Percentiles rank a stretch among this genome's conserved stretches.
phyloP scores from a whole-genome alignment of 352 stramenopile genomes.

The Plasmopara viticola region DNA sequence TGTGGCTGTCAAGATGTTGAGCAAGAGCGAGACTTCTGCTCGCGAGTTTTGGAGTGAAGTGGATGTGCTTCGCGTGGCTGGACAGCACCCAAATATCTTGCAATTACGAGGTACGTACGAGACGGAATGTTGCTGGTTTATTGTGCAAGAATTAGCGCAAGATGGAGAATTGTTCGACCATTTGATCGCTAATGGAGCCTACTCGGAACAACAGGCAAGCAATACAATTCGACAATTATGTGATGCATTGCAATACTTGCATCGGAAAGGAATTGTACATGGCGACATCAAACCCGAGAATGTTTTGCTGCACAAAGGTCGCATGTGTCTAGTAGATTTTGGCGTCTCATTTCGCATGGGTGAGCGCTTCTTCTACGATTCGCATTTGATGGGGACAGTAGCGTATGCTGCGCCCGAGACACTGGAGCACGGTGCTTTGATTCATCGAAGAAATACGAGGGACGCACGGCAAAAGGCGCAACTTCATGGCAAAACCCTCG shows the following conservation, averaged over 20 bases:
- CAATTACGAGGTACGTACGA: constrained; percentile 68
- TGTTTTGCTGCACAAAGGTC: constrained; percentile 61
- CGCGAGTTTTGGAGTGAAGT: constrained; percentile 83
- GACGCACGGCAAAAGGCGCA: constrained; percentile 19
- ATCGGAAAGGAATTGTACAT: constrained; percentile 84
- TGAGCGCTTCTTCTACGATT: constrained; percentile 69
- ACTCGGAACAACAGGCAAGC: constrained; percentile 77
- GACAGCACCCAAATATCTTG: constrained; percentile 76
- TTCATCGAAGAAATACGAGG: constrained; percentile 29
- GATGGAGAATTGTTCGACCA: constrained; percentile 86
- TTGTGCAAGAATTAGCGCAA: constrained; percentile 78
- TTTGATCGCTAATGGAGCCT: constrained; percentile 78
- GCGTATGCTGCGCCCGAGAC: constrained; percentile 74
- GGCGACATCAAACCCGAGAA: constrained; percentile 88
- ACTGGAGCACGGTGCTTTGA: constrained; percentile 38
- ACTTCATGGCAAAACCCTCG: constrained; percentile 17
- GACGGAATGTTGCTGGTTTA: constrained; percentile 69
- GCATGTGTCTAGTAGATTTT: constrained; percentile 85
- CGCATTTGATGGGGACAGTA: constrained; percentile 66
- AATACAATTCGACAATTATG: constrained; percentile 62
- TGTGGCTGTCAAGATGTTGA: constrained; percentile 77
- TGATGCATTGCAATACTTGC: constrained; percentile 76
- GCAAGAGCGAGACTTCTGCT: constrained; percentile 67
- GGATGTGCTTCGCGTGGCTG: constrained; percentile 64
- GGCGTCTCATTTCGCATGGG: constrained; percentile 75